Percentiles rank a stretch among this genome's conserved stretches.
phyloP scores from a whole-genome alignment of 2,329 filamentous ascomycete species.

The Madurella fahalii region DNA sequence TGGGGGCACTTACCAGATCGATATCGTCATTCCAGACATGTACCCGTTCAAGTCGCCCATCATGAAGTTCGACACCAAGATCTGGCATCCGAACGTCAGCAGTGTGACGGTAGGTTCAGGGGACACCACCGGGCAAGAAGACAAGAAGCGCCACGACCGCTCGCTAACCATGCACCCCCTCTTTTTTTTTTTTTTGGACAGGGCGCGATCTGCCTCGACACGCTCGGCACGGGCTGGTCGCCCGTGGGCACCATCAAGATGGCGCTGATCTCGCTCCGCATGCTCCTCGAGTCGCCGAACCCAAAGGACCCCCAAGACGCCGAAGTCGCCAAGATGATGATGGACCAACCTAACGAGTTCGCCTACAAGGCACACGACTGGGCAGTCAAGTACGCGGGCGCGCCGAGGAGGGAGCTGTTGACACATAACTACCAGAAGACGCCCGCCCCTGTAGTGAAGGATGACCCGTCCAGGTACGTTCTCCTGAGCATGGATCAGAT shows the following conservation, averaged over 20 bases:
- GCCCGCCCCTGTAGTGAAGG: constrained; percentile 43
- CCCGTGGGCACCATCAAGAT: constrained; percentile 96
- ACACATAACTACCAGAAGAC: constrained; percentile 36
- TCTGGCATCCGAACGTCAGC: constrained; percentile 98
- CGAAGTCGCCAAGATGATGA: constrained; percentile 87
- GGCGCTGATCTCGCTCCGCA: constrained; percentile 86
- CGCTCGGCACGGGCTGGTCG: constrained; percentile 84
- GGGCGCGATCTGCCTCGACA: constrained; percentile 97
- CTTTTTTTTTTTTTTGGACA: too few species aligned
- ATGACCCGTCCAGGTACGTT: constrained; percentile 20
- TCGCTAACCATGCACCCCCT: constrained; percentile 12
- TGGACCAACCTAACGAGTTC: constrained; percentile 74
- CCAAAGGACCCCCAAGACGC: constrained; percentile 96
- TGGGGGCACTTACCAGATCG: constrained; percentile 74
- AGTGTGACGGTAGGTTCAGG: constrained; percentile 69
- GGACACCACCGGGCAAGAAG: not conserved
- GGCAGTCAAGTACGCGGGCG: constrained; percentile 79
- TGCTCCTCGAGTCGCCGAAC: constrained; percentile 87
- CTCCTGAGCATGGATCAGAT: not conserved
- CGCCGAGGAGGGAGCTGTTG: constrained; percentile 48
- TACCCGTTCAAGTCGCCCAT: constrained; percentile 91
- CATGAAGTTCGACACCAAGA: constrained; percentile 88
- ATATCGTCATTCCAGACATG: constrained; percentile 80
- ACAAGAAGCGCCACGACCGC: not conserved
- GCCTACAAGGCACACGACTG: constrained; percentile 81